Evolutionary conservation across 2,329 filamentous ascomycete species (phyloP), one percentile per base, ranked within the genome.

Genomic region (Fusarium equiseti): DNA sequence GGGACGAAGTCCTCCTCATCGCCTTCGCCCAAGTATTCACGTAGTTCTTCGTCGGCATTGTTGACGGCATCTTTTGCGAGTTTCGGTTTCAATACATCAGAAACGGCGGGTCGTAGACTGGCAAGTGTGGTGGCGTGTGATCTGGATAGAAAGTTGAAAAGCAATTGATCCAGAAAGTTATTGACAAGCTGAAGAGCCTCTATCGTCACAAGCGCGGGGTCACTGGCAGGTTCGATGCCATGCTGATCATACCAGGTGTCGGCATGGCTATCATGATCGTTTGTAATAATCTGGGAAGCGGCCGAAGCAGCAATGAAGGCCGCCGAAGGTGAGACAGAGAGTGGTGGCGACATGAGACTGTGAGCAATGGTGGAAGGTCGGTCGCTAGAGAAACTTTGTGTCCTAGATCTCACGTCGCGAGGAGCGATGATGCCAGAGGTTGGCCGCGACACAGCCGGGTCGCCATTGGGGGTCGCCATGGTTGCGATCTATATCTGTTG

Each of bases 231-330:
- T 71, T 90, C 88, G 59, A 91, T 86, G 53, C 89, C 89, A 72
- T 92, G 87, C 67, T 91, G 87, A 76, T 92, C 89, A 75, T 90
- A 89, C 86, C 91, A 91, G 53, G 89, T 84, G 73, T 90, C 89
- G 63, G 90, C 87, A 77, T 92, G 90, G 72, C 88, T 90, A 76
- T 95, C 92, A 81, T 96, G 91, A 77, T 97, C 91, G 77, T 94
- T 94, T 63, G 93, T 95, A 73, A 98, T 91, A 68, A 97, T 95
- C 79, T 98, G 94, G 20, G 93, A 94, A 54, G 95, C 96, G 63
- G 95, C 94, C 48, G 94, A 91, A 32, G 90, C 86, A 49, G 95
- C 95, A 76, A 99, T 95, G 81, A 97, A 99, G 20, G 90, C 92
- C 31, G 96, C 91, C 71, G 91, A 85, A 12, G 95, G 96, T 48